Conservation (phyloP, 768 basidiomycete genomes). For the Suillus ampliporus region DNA sequence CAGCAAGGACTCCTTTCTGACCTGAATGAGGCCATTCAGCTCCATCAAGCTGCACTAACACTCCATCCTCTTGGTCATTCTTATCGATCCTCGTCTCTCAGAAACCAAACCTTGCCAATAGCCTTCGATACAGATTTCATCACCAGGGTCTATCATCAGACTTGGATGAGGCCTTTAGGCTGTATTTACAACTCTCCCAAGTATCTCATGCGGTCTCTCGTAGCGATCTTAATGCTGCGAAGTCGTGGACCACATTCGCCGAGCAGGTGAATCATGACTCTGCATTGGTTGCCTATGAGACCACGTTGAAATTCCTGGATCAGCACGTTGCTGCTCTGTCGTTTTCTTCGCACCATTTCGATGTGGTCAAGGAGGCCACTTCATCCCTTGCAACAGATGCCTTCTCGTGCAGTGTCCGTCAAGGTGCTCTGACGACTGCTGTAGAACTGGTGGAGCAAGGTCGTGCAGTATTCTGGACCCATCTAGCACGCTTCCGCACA, state of each 20-base stretch:
- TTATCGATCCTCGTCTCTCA: too few relatives aligned
- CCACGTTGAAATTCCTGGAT: slow-evolving; percentile 29
- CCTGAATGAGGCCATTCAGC: too few relatives aligned
- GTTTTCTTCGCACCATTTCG: slow-evolving; percentile 21
- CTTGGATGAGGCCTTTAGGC: slow-evolving; percentile 28
- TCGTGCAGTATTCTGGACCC: slow-evolving; percentile 39
- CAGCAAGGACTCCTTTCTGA: too few relatives aligned
- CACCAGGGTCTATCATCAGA: slow-evolving; percentile 36
- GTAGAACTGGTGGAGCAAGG: slow-evolving; percentile 39
- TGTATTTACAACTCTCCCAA: slow-evolving; percentile 25
- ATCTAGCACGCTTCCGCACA: slow-evolving; percentile 31
- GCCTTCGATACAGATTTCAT: too few relatives aligned
- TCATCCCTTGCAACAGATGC: slow-evolving; percentile 31
- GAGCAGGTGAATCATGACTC: slow-evolving; percentile 28
- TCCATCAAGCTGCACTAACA: too few relatives aligned
- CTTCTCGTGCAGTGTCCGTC: slow-evolving; percentile 31
- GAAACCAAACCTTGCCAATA: too few relatives aligned
- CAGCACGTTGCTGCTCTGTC: slow-evolving; percentile 21
- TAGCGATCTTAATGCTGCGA: slow-evolving; percentile 23
- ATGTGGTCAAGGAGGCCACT: slow-evolving; percentile 17
- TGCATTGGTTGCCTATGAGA: slow-evolving; percentile 35
- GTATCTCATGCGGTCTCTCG: slow-evolving; percentile 18
- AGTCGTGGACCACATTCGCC: slow-evolving; percentile 26
- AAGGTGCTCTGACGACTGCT: slow-evolving; percentile 26
- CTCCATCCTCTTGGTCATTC: too few relatives aligned